Conservation (phyloP, 2,329 filamentous ascomycete species). For the Ceratocystis alfenasii region DNA sequence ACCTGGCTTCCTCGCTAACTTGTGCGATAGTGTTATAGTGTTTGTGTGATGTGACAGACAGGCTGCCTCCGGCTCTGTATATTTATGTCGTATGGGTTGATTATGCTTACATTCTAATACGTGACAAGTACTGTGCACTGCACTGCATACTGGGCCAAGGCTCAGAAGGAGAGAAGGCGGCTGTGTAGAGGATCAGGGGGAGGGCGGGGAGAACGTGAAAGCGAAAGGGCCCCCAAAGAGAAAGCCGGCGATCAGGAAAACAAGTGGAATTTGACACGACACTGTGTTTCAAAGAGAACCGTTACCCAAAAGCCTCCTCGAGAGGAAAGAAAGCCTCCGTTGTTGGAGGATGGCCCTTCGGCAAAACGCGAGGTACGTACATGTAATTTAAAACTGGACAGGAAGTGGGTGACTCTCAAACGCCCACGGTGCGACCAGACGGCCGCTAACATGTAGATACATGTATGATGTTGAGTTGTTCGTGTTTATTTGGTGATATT, state of each 20-base stretch:
- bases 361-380: too few species aligned
- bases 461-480: neutral
- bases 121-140: too few species aligned
- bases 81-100: neutral
- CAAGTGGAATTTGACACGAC: neutral
- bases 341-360: too few species aligned
- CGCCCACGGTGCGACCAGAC: neutral
- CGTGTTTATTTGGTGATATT: neutral
- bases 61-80: neutral
- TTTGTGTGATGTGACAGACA: neutral
- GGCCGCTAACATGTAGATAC: neutral
- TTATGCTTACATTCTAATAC: too few species aligned
- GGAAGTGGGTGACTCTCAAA: too few species aligned
- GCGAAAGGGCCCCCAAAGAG: too few species aligned
- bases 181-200: slow-evolving; percentile 2
- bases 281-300: neutral
- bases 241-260: neutral
- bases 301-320: neutral
- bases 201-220: neutral
- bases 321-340: neutral
- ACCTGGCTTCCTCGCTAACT: neutral
- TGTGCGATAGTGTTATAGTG: neutral
- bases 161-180: neutral
- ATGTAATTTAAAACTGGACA: neutral
- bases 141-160: too few species aligned